Percentiles rank a stretch among this genome's conserved stretches.
Conservation (phyloP, 176 grass and related monocot genomes). For the Alopecurus myosuroides region DNA sequence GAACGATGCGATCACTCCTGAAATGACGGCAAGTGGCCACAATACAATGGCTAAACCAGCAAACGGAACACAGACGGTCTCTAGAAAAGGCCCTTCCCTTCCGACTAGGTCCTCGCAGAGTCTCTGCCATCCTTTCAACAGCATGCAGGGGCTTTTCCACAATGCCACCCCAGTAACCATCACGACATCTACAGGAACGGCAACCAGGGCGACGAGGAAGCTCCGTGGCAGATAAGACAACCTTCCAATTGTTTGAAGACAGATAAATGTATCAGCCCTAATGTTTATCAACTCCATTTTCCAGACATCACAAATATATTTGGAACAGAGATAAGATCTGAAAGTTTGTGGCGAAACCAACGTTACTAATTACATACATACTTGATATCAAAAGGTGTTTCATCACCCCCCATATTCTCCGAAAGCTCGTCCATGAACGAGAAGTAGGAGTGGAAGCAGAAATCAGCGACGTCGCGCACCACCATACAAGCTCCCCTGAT, state of each 20-base stretch:
- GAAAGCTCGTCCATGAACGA: slow-evolving; percentile 83
- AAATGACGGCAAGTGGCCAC: slow-evolving; percentile 76
- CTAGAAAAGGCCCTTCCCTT: slow-evolving; percentile 88
- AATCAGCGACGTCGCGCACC: slow-evolving; percentile 75
- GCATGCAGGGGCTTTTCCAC: slow-evolving; percentile 80
- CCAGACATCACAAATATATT: neutral
- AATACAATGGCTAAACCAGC: slow-evolving; percentile 76
- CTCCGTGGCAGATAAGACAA: slow-evolving; percentile 55
- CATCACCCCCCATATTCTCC: slow-evolving; percentile 54
- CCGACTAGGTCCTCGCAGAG: slow-evolving; percentile 75
- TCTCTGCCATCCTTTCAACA: slow-evolving; percentile 87
- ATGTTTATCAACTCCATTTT: neutral
- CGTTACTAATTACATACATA: slow-evolving; percentile 21
- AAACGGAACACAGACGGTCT: slow-evolving; percentile 81
- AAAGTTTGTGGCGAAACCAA: too few relatives aligned
- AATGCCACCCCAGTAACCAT: slow-evolving; percentile 71
- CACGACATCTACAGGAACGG: slow-evolving; percentile 60
- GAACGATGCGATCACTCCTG: slow-evolving; percentile 54
- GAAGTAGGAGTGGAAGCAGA: slow-evolving; percentile 90
- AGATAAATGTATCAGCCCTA: neutral
- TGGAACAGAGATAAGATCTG: too few relatives aligned
- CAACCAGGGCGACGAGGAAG: slow-evolving; percentile 40
- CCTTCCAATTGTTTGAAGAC: slow-evolving; percentile 17
- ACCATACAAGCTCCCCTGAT: slow-evolving; percentile 53
- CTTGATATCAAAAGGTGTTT: slow-evolving; percentile 71